Evolutionary conservation across 1,139 yeast genomes (phyloP).

Genomic region (Pichia sp.): DNA sequence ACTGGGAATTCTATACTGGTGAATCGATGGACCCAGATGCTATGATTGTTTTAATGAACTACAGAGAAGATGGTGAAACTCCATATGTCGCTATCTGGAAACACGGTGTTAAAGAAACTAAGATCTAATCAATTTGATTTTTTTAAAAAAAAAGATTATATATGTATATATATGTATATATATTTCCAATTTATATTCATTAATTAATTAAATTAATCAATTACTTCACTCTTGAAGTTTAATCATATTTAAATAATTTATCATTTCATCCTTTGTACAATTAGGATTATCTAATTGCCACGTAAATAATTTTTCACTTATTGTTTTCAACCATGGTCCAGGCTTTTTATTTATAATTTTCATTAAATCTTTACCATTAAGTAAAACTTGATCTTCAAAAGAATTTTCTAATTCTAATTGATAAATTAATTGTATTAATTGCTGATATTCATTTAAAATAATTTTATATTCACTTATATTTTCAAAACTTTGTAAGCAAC

Average conservation of each 20-base stretch:
- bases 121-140: constrained; percentile 52
- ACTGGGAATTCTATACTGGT: constrained; percentile 99
- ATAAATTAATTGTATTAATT: constrained; percentile 22
- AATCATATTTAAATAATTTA: constrained; percentile 37
- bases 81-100: constrained; percentile 98
- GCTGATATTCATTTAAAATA: constrained; percentile 9
- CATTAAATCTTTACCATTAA: constrained; percentile 66
- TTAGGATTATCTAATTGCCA: constrained; percentile 77
- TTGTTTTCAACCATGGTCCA: constrained; percentile 75
- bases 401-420: constrained; percentile 36
- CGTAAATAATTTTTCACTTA: constrained; percentile 48
- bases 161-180: background rate
- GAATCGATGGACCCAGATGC: constrained; percentile 99
- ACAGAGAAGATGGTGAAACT: constrained; percentile 99
- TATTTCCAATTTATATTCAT: background rate
- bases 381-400: constrained; percentile 43
- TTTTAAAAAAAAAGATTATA: background rate
- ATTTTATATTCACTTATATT: constrained; percentile 6
- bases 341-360: constrained; percentile 51
- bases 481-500: constrained; percentile 18
- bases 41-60: constrained; percentile 95
- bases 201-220: background rate
- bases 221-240: background rate
- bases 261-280: constrained; percentile 46
- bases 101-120: constrained; percentile 87